These are phyloP conservation scores for Aspergillus biplanus DNA, from an alignment of 495 filamentous ascomycete species.

Conservation along the genomic window DNA sequence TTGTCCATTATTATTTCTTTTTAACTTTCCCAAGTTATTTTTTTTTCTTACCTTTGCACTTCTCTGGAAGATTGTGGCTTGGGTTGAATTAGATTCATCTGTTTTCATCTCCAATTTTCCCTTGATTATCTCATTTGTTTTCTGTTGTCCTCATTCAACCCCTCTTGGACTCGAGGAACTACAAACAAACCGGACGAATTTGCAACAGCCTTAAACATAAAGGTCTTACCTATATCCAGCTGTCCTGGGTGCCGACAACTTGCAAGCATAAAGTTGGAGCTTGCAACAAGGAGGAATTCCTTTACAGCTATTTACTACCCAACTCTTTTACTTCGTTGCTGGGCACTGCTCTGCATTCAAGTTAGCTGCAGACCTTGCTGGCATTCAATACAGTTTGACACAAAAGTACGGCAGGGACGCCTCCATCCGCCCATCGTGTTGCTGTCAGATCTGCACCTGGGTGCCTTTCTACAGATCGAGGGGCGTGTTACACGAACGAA, in stretches of 20 bases:
- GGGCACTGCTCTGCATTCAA: background rate
- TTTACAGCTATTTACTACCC: background rate
- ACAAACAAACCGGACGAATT: constrained; percentile 14
- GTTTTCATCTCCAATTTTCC: constrained; percentile 15
- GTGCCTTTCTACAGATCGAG: constrained; percentile 37
- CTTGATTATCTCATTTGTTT: constrained; percentile 22
- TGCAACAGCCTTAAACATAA: too few species aligned
- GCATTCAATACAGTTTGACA: constrained; percentile 10
- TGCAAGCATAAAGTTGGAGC: too few species aligned
- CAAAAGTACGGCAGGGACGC: constrained; percentile 18
- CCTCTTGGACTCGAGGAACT: constrained; percentile 3
- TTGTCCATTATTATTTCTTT: too few species aligned
- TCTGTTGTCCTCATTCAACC: constrained; percentile 1
- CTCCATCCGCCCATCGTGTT: constrained; percentile 32
- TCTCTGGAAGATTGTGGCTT: constrained; percentile 33
- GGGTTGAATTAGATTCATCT: constrained; percentile 14
- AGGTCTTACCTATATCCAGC: too few species aligned
- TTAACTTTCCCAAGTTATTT: background rate
- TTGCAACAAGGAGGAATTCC: background rate
- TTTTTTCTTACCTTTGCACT: constrained; percentile 15
- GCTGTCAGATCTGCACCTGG: constrained; percentile 34
- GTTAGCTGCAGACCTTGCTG: constrained; percentile 11
- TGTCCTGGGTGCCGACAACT: too few species aligned
- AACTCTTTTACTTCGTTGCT: constrained; percentile 24
- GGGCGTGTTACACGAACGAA: constrained; percentile 39